Evolutionary conservation across 2,329 filamentous ascomycete species (phyloP), one percentile per base, ranked within the genome.

Genomic region (Cucurbitaria berberidis): DNA sequence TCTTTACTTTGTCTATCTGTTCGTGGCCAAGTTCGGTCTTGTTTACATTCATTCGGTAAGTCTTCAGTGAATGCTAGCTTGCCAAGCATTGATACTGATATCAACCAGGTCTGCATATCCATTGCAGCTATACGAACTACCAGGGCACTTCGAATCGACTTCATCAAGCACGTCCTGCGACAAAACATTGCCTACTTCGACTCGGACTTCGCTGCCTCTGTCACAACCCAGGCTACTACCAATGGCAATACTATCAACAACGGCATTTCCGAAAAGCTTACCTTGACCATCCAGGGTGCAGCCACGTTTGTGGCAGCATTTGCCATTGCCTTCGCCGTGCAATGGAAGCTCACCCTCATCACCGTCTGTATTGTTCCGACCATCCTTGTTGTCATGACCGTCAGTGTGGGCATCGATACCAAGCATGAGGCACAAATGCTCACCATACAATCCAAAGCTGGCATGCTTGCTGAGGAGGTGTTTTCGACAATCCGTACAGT

Each of bases 161-260:
- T 89, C 62, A 78, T 92, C 15, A 78, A 82, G 41, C 79, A 80
- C 34, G 80, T 90, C 4, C 85, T 92, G 68, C 64, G 72, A 2
- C 74, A 77, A 45, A 76, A 76, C 45, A 71, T 76, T 22, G 74
- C 71, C 1, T 76, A 72, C 51, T 77, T 77, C 43, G 95, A 98
- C 75, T 95, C 95, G 68, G 83, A 96, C 13, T 93, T 93, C 45
- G 89, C 92, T 29, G 93, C 93, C 53, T 95, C 97, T 76, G 90
- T 98, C 55, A 96, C 93, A 0, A 96, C 93, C 1, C 88, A 93
- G 59, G 96, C 97, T 64, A 98, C 93, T 0, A 89, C 93, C 10
- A 93, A 98, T 73, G 96, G 91, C 39, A 97, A 96, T 68, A 80
- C 96, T 47, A 88, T 98, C 49, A 93, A 97, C 74, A 93, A 96